Conservation (phyloP, 441 rosid genomes). For the Populus hybrid region DNA sequence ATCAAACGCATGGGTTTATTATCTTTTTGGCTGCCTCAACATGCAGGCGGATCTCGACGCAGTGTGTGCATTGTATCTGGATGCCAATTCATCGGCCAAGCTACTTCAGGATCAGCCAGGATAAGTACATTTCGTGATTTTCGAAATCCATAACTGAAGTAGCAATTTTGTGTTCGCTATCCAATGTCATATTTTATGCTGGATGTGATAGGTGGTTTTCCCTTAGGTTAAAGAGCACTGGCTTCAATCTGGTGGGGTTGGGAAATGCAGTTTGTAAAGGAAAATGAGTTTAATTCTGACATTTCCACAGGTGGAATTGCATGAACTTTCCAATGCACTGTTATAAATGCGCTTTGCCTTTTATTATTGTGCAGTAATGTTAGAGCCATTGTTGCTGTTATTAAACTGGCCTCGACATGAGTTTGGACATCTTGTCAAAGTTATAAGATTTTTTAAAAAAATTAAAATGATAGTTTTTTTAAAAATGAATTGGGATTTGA, state of each 20-base stretch:
- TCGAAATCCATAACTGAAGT: too few species aligned
- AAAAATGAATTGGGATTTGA: too few species aligned
- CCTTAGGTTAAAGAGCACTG: background rate
- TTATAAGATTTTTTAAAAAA: too few species aligned
- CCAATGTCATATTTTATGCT: background rate
- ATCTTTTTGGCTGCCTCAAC: background rate
- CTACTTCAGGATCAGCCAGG: conserved; percentile 85
- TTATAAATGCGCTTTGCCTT: background rate
- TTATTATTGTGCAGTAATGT: background rate
- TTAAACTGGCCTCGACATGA: background rate
- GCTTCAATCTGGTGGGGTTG: background rate
- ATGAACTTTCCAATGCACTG: background rate
- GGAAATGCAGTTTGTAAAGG: background rate
- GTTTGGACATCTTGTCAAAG: background rate
- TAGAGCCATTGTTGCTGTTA: background rate
- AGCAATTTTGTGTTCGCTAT: background rate
- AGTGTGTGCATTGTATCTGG: conserved; percentile 67
- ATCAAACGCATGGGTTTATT: background rate
- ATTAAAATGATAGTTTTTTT: too few species aligned
- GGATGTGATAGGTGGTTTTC: background rate
- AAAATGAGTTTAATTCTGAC: background rate
- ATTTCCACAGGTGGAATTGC: background rate
- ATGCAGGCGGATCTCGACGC: conserved; percentile 84
- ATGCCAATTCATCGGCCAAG: conserved; percentile 92
- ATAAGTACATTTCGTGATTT: conserved; percentile 70